phyloP scores from a whole-genome alignment of 495 filamentous ascomycete genomes.

The Ramalina peruviana region DNA sequence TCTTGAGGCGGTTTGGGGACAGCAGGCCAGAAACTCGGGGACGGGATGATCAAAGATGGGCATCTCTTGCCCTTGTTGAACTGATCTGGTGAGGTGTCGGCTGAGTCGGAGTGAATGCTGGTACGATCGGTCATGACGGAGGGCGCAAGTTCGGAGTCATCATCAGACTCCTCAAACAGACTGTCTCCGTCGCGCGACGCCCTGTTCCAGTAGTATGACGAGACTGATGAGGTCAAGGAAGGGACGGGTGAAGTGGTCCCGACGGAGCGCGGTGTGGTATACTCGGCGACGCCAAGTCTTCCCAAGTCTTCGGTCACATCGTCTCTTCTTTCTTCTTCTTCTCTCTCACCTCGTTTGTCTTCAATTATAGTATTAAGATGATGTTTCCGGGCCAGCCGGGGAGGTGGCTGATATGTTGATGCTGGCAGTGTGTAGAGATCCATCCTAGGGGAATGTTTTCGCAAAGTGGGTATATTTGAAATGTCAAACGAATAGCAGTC shows the following conservation, averaged over 20 bases:
- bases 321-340: slow-evolving; percentile 8
- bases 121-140: slow-evolving; percentile 25
- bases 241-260: slow-evolving; percentile 32
- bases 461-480: slow-evolving; percentile 2
- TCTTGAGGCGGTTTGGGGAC: slow-evolving; percentile 40
- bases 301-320: slow-evolving; percentile 1
- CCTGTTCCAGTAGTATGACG: slow-evolving; percentile 28
- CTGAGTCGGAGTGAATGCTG: slow-evolving; percentile 26
- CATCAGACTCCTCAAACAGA: slow-evolving; percentile 68
- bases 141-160: slow-evolving; percentile 44
- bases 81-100: slow-evolving; percentile 27
- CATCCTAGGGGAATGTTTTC: slow-evolving; percentile 29
- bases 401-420: slow-evolving; percentile 45
- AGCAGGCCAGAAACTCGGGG: slow-evolving; percentile 41
- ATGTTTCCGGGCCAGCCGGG: slow-evolving; percentile 57
- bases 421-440: slow-evolving; percentile 44
- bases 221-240: slow-evolving; percentile 32
- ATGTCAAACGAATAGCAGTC: slow-evolving; percentile 3
- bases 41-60: slow-evolving; percentile 63
- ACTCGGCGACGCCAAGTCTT: slow-evolving; percentile 22
- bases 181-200: slow-evolving; percentile 63
- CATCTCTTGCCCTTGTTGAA: slow-evolving; percentile 34
- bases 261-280: slow-evolving; percentile 25
- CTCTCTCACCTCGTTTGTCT: slow-evolving; percentile 48
- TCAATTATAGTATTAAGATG: slow-evolving; percentile 81